Conservation (phyloP, 768 basidiomycete genomes). For the Boletus huronensis region DNA sequence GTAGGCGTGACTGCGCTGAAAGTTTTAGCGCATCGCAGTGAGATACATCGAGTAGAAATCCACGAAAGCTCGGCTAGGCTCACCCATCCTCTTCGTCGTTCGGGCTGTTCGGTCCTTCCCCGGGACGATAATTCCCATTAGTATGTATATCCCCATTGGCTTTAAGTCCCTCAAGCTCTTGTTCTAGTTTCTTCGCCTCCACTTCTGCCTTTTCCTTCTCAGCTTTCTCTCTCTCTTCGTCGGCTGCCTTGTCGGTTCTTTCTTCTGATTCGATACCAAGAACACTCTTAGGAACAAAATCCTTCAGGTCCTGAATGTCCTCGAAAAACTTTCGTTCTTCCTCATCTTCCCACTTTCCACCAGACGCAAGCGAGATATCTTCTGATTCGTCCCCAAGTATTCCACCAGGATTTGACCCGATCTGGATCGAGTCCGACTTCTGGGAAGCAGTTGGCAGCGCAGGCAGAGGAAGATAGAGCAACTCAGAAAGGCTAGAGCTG, state of each 20-base stretch:
- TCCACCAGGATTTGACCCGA: constrained; percentile 50
- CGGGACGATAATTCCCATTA: constrained; percentile 20
- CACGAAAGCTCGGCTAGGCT: constrained; percentile 1
- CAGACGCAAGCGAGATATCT: constrained; percentile 43
- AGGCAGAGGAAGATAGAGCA: constrained; percentile 82
- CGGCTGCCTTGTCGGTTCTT: constrained; percentile 38
- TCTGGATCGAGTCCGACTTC: constrained; percentile 77
- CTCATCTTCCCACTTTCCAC: constrained; percentile 97
- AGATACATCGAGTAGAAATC: constrained; percentile 17
- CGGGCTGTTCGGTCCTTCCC: constrained; percentile 13
- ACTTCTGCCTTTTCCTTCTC: constrained; percentile 57
- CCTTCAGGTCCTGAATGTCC: constrained; percentile 85
- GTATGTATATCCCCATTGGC: constrained; percentile 30
- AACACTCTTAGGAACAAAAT: constrained; percentile 86
- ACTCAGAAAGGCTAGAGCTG: constrained; percentile 71
- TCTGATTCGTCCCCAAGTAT: constrained; percentile 54
- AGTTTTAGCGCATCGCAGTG: constrained; percentile 38
- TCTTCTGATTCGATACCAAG: constrained; percentile 60
- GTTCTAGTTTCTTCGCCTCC: constrained; percentile 72
- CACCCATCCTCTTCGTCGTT: constrained; percentile 32
- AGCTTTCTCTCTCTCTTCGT: constrained; percentile 44
- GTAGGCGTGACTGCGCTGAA: constrained; percentile 55
- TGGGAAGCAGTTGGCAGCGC: constrained; percentile 77
- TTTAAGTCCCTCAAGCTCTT: constrained; percentile 66
- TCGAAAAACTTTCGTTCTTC: constrained; percentile 94